A percentile compares a stretch with the other conserved stretches of the same genome.
Conservation (phyloP, 768 basidiomycete genomes). For the Amyloporia xantha region DNA sequence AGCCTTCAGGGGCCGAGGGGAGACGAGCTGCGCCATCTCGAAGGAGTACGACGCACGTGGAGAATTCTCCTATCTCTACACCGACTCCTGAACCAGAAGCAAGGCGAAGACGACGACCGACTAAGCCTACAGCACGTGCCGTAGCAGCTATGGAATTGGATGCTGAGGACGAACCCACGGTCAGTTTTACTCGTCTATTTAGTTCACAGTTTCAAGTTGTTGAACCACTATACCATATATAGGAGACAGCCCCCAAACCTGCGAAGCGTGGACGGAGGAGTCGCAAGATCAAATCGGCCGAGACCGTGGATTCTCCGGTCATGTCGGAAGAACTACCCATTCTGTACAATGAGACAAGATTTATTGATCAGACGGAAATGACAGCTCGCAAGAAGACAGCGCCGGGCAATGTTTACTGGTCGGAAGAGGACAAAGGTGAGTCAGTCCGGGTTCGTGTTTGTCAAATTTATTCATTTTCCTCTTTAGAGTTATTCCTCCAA, state of each 20-base stretch:
- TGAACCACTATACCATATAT: neutral
- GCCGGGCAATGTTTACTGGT: constrained; percentile 45
- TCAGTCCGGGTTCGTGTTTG: constrained; percentile 1
- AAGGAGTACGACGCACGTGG: constrained; percentile 34
- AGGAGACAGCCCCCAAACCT: constrained; percentile 27
- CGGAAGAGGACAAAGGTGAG: constrained; percentile 61
- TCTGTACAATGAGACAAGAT: constrained; percentile 16
- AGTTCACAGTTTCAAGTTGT: neutral
- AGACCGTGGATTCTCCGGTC: constrained; percentile 14
- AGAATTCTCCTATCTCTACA: constrained; percentile 35
- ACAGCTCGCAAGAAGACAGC: constrained; percentile 19
- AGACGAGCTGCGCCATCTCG: constrained; percentile 25
- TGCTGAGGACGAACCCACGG: constrained; percentile 26
- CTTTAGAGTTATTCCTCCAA: constrained; percentile 42
- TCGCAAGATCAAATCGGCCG: constrained; percentile 27
- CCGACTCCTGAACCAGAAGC: constrained; percentile 48
- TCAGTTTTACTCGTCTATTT: constrained; percentile 9
- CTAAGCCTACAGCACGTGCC: constrained; percentile 26
- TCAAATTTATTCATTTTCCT: neutral
- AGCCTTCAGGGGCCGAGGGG: constrained; percentile 5
- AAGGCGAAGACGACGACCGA: constrained; percentile 34
- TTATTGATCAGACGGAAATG: constrained; percentile 21
- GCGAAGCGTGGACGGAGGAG: constrained; percentile 24
- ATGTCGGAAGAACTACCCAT: constrained; percentile 21
- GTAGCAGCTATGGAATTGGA: constrained; percentile 25